These are phyloP conservation scores for Cymbopogon citratus DNA, from an alignment of 176 grass and related monocot genomes.

Conservation along the genomic window DNA sequence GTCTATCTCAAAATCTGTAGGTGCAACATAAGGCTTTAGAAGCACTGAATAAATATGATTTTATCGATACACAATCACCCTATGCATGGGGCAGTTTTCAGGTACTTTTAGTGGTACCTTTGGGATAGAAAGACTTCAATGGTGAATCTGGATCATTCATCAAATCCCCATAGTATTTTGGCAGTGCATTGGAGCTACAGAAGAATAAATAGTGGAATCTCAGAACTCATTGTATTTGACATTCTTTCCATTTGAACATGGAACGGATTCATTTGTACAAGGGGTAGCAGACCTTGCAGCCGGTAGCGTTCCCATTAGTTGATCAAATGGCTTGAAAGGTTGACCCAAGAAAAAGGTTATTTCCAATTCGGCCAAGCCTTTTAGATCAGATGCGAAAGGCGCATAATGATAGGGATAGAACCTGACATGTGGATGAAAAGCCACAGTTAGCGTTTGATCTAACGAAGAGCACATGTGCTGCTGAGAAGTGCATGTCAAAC, in stretches of 20 bases:
- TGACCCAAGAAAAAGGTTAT: constrained; percentile 99
- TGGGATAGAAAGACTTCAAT: constrained; percentile 85
- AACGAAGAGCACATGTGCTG: constrained; percentile 11
- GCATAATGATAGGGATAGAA: constrained; percentile 99
- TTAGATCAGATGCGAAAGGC: constrained; percentile 90
- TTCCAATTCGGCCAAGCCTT: constrained; percentile 81
- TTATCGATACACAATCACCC: constrained; percentile 1
- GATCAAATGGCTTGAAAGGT: constrained; percentile 99
- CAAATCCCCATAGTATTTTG: constrained; percentile 70
- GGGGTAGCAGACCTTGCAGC: constrained; percentile 70
- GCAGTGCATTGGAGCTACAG: constrained; percentile 86
- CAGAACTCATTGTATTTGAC: constrained; percentile 16
- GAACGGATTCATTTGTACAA: constrained; percentile 15
- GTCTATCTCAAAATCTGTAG: constrained; percentile 95
- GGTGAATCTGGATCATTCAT: constrained; percentile 80
- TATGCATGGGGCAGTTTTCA: not conserved
- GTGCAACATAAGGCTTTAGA: constrained; percentile 1
- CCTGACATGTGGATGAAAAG: constrained; percentile 40
- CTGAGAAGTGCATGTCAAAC: not conserved
- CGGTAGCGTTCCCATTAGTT: constrained; percentile 98
- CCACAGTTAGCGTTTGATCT: constrained; percentile 6
- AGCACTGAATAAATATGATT: constrained; percentile 10
- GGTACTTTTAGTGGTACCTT: constrained; percentile 46
- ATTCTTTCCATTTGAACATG: constrained; percentile 3
- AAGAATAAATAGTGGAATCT: constrained; percentile 36